Percentiles rank a stretch among this genome's conserved stretches.
phyloP scores from a whole-genome alignment of 2,329 filamentous ascomycete genomes.

The Paraphaeosphaeria minitans region DNA sequence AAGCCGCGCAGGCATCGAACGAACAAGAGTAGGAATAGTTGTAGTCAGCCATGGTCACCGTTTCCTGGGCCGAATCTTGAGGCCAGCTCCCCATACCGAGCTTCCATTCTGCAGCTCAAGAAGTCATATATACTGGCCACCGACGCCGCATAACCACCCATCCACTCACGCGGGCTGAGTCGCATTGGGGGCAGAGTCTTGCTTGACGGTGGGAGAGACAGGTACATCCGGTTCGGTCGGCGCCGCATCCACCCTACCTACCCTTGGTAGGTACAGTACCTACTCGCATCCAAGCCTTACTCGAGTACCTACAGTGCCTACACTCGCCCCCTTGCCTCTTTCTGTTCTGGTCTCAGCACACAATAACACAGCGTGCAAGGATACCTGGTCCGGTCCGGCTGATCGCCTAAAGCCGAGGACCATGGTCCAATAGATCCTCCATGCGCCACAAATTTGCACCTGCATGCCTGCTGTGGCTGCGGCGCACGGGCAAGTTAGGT shows the following conservation, averaged over 20 bases:
- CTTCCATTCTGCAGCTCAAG: background rate
- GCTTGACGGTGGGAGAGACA: background rate
- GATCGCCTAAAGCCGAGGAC: background rate
- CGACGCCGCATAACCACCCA: background rate
- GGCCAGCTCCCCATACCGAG: conserved; percentile 5
- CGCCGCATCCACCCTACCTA: background rate
- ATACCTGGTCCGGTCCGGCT: background rate
- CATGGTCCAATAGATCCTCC: background rate
- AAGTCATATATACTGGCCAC: conserved; percentile 4
- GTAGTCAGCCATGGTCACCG: conserved; percentile 6
- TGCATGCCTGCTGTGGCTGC: background rate
- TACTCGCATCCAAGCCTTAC: conserved; percentile 5
- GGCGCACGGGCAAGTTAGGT: background rate
- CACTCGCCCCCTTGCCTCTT: background rate
- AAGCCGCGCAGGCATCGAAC: background rate
- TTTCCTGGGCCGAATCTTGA: background rate
- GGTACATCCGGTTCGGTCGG: background rate
- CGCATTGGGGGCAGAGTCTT: conserved; percentile 2
- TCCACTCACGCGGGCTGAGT: conserved; percentile 1
- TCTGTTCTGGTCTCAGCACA: conserved; percentile 2
- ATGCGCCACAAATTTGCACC: background rate
- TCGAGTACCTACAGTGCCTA: background rate
- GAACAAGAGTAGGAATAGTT: conserved; percentile 7
- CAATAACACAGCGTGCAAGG: background rate
- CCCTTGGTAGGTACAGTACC: too few species aligned